Base-by-base conservation (phyloP, 1,284 basidiomycete genomes). In the Termitomyces sp. region DNA sequence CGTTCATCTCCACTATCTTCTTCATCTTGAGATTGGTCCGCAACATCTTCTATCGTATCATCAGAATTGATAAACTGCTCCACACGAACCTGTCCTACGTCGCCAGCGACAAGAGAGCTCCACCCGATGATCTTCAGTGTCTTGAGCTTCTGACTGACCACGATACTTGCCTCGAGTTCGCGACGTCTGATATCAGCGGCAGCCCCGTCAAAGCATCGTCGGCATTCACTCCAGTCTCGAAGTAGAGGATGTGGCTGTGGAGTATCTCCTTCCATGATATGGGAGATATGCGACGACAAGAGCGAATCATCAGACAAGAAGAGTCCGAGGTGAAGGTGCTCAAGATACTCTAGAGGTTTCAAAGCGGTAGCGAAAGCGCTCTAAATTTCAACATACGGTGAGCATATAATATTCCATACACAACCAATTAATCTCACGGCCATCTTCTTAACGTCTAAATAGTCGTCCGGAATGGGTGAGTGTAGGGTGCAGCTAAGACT, bases 391-490 rank as follows among this genome's bases (percentile, higher is more conserved):
- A 34, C 26, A 50, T 26, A 15, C 41, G 31, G 17, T 58, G 17
- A 60, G 54, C 24, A 24, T 26, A 39, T 28, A 13, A 15, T 17
- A 39, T 55, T 24, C 21, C n/a, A 10, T 28, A 15, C 10, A 39
- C 12, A 17, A 33, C 15, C 10, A 45, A 13, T 28, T 19, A 31
- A 31, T 69, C 82, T 66, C 67, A 88, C 86, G 53, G 78, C 75
- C 53, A 88, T 68, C 15, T 68, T 66, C 46, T 69, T 61, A 6
- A 69, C 71, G 24, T 73, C 69, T 9, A 65, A 51, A 58, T 74
- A 82, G 24, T 73, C 63, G 21, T 80, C 76, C 10, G 82, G 81
- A 52, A 87, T 73, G 0, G 84, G 84, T 2, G 84, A 87, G 65
- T 88, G 84, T 3, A 76, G 59, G n/a, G 75, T 74, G 56, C 74